Conservation (phyloP, 2,329 filamentous ascomycete species). For the Chaetomium strumarium region DNA sequence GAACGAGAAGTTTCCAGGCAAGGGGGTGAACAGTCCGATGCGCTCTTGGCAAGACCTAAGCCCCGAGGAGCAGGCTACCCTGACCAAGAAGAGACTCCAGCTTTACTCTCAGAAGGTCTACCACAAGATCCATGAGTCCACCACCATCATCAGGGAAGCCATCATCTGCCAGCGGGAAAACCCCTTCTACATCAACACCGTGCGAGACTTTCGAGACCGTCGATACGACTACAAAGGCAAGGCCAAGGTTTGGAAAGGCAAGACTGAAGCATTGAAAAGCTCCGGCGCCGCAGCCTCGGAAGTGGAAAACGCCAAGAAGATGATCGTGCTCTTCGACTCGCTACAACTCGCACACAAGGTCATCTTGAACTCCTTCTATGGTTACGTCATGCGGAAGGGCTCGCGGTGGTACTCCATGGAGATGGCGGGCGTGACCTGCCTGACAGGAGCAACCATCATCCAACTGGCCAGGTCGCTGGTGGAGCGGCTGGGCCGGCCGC, state of each 20-base stretch:
- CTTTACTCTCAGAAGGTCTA: conserved; percentile 98
- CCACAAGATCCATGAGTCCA: conserved; percentile 96
- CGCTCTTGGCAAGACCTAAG: conserved; percentile 76
- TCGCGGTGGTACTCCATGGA: conserved; percentile 99
- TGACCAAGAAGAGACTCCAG: conserved; percentile 82
- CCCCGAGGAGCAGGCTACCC: conserved; percentile 71
- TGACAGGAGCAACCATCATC: conserved; percentile 94
- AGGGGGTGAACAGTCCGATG: conserved; percentile 60
- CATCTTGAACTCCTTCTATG: conserved; percentile 98
- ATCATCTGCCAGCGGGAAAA: conserved; percentile 99
- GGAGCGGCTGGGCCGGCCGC: conserved; percentile 82
- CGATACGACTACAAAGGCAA: conserved; percentile 98
- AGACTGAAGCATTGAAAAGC: conserved; percentile 79
- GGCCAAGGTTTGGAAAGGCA: conserved; percentile 97
- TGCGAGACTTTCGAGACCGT: conserved; percentile 91
- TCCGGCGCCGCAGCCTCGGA: conserved; percentile 70
- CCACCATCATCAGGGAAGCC: conserved; percentile 85
- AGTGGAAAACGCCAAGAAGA: conserved; percentile 94
- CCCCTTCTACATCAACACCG: conserved; percentile 95
- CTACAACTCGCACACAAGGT: conserved; percentile 97
- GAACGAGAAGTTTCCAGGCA: conserved; percentile 87
- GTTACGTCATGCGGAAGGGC: conserved; percentile 98
- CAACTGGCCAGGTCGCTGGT: conserved; percentile 92
- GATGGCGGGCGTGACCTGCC: conserved; percentile 96
- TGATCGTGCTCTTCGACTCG: conserved; percentile 95